Conservation (phyloP, 2,329 filamentous ascomycete species). For the Trichoderma koningii region DNA sequence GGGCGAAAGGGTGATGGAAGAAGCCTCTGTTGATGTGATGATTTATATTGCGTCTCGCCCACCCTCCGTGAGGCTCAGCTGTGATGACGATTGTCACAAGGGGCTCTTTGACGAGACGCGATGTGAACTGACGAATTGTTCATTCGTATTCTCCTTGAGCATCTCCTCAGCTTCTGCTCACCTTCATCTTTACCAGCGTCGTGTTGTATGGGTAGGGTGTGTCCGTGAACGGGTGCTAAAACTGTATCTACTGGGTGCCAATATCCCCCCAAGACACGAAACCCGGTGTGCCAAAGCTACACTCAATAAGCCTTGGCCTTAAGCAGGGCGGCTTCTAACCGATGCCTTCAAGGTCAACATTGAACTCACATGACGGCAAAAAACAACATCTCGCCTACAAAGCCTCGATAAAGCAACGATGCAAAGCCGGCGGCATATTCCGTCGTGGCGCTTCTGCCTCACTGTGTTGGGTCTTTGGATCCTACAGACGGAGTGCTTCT, state of each 20-base stretch:
- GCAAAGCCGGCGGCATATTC: background rate
- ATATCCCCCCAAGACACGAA: too few relatives aligned
- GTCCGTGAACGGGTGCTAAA: too few relatives aligned
- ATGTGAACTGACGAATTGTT: too few relatives aligned
- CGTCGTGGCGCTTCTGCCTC: background rate
- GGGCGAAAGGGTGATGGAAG: background rate
- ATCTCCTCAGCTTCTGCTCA: too few relatives aligned
- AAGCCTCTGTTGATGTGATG: background rate
- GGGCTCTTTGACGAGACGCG: too few relatives aligned
- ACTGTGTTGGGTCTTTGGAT: background rate
- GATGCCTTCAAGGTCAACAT: conserved; percentile 2
- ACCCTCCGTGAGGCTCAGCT: background rate
- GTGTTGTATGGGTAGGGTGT: too few relatives aligned
- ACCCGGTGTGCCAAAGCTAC: too few relatives aligned
- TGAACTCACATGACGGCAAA: background rate
- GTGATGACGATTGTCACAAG: too few relatives aligned
- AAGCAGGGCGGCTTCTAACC: background rate
- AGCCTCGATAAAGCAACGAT: too few relatives aligned
- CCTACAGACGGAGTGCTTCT: conserved; percentile 3
- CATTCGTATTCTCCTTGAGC: too few relatives aligned
- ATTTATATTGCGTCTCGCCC: background rate
- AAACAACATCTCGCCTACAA: background rate
- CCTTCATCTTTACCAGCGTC: too few relatives aligned
- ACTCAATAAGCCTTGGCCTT: background rate
- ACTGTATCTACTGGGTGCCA: too few relatives aligned